Evolutionary conservation across 148 eudicot species (phyloP).

Genomic region (Cornus florida): DNA sequence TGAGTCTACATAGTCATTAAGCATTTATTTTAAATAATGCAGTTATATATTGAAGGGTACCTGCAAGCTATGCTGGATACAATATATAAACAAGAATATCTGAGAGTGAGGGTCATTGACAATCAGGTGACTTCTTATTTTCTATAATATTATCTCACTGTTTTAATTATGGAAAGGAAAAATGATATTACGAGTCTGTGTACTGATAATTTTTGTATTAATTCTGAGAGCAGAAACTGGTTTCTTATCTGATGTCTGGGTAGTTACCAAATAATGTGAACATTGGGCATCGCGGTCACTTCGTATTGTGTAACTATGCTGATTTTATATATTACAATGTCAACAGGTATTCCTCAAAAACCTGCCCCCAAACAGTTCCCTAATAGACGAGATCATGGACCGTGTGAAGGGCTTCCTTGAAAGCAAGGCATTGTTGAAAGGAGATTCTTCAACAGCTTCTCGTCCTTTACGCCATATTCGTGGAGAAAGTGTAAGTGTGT

Average conservation of each 20-base stretch:
- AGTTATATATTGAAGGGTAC: slow-evolving; percentile 97
- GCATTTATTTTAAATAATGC: slow-evolving; percentile 27
- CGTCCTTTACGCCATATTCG: slow-evolving; percentile 76
- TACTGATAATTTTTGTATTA: no score
- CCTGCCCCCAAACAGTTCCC: slow-evolving; percentile 90
- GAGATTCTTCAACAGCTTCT: slow-evolving; percentile 59
- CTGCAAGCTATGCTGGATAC: slow-evolving; percentile 98
- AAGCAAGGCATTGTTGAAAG: slow-evolving; percentile 87
- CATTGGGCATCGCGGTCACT: not conserved
- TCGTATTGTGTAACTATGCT: not conserved
- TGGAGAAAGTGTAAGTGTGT: slow-evolving; percentile 68
- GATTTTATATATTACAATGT: not conserved
- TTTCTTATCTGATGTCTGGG: not conserved
- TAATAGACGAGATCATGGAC: slow-evolving; percentile 88
- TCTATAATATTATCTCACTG: not conserved
- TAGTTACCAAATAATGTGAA: not conserved
- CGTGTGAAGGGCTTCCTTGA: slow-evolving; percentile 80
- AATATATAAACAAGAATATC: slow-evolving; percentile 87
- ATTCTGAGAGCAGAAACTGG: not conserved
- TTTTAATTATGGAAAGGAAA: not conserved
- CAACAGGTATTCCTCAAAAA: slow-evolving; percentile 84
- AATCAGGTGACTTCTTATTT: slow-evolving; percentile 62
- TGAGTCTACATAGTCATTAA: not conserved
- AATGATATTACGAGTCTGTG: no score
- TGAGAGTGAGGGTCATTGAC: slow-evolving; percentile 89